Evolutionary conservation across 805 yeast genomes (phyloP).

Genomic region (Ogataea wickerhamii): DNA sequence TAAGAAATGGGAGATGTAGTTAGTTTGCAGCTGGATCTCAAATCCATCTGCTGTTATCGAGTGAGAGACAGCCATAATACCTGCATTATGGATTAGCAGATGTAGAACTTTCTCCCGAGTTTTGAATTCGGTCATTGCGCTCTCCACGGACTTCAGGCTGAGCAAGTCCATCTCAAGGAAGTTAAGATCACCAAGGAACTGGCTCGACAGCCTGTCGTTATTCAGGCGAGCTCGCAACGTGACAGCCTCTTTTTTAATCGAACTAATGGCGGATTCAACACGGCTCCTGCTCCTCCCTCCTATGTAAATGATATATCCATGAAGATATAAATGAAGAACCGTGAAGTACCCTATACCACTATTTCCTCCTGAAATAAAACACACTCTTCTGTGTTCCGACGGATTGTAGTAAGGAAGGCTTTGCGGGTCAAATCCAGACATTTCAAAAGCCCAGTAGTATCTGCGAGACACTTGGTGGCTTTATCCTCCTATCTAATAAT

Average conservation of each 20-base stretch:
- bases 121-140: constrained; percentile 46
- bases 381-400: constrained; percentile 50
- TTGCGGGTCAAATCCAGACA: constrained; percentile 37
- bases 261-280: constrained; percentile 54
- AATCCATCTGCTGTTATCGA: constrained; percentile 57
- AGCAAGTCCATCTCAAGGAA: constrained; percentile 55
- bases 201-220: constrained; percentile 15
- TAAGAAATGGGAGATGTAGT: constrained; percentile 71
- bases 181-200: constrained; percentile 48
- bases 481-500: no score
- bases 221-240: constrained; percentile 24
- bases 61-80: constrained; percentile 74
- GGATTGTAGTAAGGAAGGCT: constrained; percentile 63
- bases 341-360: constrained; percentile 80
- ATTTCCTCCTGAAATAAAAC: constrained; percentile 77
- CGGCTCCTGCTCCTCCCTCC: constrained; percentile 64
- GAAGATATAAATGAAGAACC: constrained; percentile 69
- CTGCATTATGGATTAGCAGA: constrained; percentile 72
- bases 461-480: no score
- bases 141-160: constrained; percentile 42
- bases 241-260: constrained; percentile 52
- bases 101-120: constrained; percentile 49
- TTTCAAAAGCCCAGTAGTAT: no score
- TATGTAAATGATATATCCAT: constrained; percentile 72
- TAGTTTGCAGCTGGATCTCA: constrained; percentile 78